Evolutionary conservation across 331 rosid genomes (phyloP), one percentile per base, ranked within the genome.

Genomic region (Pyrus hybrid): DNA sequence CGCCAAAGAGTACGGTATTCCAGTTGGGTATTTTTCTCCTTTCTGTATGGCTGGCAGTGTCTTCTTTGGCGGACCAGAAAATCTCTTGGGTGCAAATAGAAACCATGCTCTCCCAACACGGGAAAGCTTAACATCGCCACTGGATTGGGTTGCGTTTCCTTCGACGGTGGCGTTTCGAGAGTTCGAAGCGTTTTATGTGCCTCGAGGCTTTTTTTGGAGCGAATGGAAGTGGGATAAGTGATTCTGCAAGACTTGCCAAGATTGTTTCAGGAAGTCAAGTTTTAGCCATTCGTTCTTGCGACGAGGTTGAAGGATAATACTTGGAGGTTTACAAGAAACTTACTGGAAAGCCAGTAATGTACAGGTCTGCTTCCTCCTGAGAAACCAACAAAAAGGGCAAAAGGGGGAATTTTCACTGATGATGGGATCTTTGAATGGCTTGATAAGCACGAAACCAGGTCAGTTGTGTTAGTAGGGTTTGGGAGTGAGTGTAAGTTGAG

Each of bases 261-360:
- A 22, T 79, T 20, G 5, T 63, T 6, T 12, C 41, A 67, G 75
- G 73, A 1, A 26, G 86, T 22, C 60, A 77, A 74, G 83, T 78
- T 4, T 43, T 81, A 9, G 45, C 80, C 2, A 9, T 76, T 63
- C 81, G 86, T 2, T 35, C 67, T 63, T 84, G 90, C 69, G 37
- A 82, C 7, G 88, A 86, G 49, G 56, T 83, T 33, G 90, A 79
- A 25, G 80, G 81, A 32, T 77, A 83, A n/a, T 86, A 79, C 70
- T 63, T 86, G 62, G 76, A 67, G 4, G 30, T 71, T 20, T 67
- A 51, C 10, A 57, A 72, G 41, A 62, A 81, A 41, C 22, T 76
- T 16, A 67, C 68, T 16, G 73, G 65, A 62, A 86, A 79, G 68
- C 80, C 69, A 18, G 83, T 84, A 67, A 71, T 84, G 63, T 84